Base-by-base conservation (phyloP, 2,329 filamentous ascomycete genomes). In the Mariannaea sp. region DNA sequence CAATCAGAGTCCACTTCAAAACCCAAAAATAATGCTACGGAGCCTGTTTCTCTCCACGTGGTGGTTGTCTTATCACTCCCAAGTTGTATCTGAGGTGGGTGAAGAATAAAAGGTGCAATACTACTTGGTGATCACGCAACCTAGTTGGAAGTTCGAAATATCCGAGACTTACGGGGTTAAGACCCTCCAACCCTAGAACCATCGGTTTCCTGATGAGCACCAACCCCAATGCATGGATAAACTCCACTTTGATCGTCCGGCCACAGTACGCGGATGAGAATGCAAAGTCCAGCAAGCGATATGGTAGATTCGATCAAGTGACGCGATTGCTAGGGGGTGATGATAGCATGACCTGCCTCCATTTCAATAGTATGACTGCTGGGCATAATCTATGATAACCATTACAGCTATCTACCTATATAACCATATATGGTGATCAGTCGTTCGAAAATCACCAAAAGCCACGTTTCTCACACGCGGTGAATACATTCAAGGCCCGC, bases 281-380 rank as follows among this genome's bases (percentile, higher is more conserved):
- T 33, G 46, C 49, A 19, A 45, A 42, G 41, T 33, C 13, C 4
- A 14, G 10, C 41, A 14, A 10, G 22, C 41, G 20, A 33, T 30
- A n/a, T n/a, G n/a, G 22, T 22, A 44, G 32, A 44, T 44, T 6
- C 41, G 33, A 39, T 24, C 19, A 39, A 17, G 41, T 62, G 60
- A 62, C 60, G 60, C 60, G 49, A 62, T 62, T 36, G 20, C 51
- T 53, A n/a, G 40, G 60, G 50, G 41, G 38, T 22, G 46, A 62
- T 62, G 57, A 60, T 55, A 40, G 45, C 39, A 61, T 60, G 22
- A 20, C 40, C 33, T 24, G 30, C 29, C 24, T 24, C 14, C 17
- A 24, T 32, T 30, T 30, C 12, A 19, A 41, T 40, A 43, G 44
- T 32, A 20, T 14, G 9, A 7, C 39, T 26, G 9, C 14, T n/a